phyloP scores from a whole-genome alignment of 1,284 basidiomycete species.

The Cutaneotrichosporon sp. region DNA sequence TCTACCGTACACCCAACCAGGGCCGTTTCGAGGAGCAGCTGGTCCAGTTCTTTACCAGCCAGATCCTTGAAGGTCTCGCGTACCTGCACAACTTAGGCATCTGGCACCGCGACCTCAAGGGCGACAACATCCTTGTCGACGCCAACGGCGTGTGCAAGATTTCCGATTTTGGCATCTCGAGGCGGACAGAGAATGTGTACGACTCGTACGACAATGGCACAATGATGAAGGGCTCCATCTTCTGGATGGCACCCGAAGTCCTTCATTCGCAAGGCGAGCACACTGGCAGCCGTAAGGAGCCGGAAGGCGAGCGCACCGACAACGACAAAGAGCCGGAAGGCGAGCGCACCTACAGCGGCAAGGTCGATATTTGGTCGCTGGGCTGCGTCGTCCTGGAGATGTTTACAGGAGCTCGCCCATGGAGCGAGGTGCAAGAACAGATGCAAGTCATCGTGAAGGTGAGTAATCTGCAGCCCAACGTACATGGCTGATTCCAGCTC shows the following conservation, averaged over 20 bases:
- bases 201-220: slow-evolving; percentile 71
- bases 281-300: slow-evolving; percentile 85
- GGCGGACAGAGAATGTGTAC: slow-evolving; percentile 75
- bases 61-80: slow-evolving; percentile 87
- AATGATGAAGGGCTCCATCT: slow-evolving; percentile 94
- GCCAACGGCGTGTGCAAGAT: slow-evolving; percentile 93
- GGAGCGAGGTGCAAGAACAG: slow-evolving; percentile 77
- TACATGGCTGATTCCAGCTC: slow-evolving; percentile 54
- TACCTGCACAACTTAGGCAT: slow-evolving; percentile 92
- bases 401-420: slow-evolving; percentile 93
- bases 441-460: slow-evolving; percentile 86
- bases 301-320: slow-evolving; percentile 60
- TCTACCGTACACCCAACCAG: slow-evolving; percentile 86
- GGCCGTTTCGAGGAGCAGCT: slow-evolving; percentile 69
- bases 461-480: not conserved
- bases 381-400: slow-evolving; percentile 97
- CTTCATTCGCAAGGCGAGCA: slow-evolving; percentile 49
- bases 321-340: slow-evolving; percentile 71
- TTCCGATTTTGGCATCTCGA: slow-evolving; percentile 89
- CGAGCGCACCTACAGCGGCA: slow-evolving; percentile 76
- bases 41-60: slow-evolving; percentile 86
- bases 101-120: slow-evolving; percentile 95
- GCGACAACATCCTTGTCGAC: slow-evolving; percentile 97
- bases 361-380: slow-evolving; percentile 97
- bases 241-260: slow-evolving; percentile 99